Conservation (phyloP, 1,284 basidiomycete genomes). For the Coniferiporia weirii region DNA sequence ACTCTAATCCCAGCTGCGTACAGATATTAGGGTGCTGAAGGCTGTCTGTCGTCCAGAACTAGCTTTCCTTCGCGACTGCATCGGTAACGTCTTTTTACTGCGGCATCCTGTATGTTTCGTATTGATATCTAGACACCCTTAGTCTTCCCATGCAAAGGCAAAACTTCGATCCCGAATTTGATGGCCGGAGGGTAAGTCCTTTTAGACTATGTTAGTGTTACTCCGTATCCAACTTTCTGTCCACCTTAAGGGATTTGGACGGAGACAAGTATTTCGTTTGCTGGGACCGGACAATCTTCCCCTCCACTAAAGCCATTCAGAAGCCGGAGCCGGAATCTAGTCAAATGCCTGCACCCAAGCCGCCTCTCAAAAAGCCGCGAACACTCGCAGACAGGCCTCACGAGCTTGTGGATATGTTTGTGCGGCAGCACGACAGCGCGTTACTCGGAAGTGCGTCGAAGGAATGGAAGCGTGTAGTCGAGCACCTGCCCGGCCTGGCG, state of each 20-base stretch:
- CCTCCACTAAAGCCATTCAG: neutral
- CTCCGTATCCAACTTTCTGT: neutral
- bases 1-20: neutral
- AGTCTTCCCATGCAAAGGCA: slow-evolving; percentile 24
- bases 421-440: slow-evolving; percentile 17
- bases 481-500: slow-evolving; percentile 15
- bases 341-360: neutral
- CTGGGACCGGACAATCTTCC: slow-evolving; percentile 22
- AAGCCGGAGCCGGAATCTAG: neutral
- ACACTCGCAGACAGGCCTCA: slow-evolving; percentile 5
- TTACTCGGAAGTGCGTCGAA: slow-evolving; percentile 21
- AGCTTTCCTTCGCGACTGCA: slow-evolving; percentile 22
- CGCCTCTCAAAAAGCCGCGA: neutral
- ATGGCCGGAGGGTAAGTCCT: slow-evolving; percentile 25
- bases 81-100: slow-evolving; percentile 19
- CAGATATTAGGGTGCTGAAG: slow-evolving; percentile 25
- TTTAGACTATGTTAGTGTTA: neutral
- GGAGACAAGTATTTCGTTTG: slow-evolving; percentile 25
- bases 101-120: neutral
- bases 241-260: slow-evolving; percentile 24
- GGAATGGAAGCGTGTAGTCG: slow-evolving; percentile 21
- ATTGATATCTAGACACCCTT: neutral
- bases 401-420: slow-evolving; percentile 19
- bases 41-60: slow-evolving; percentile 22
- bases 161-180: slow-evolving; percentile 22